Percentiles rank a stretch among this genome's conserved stretches.
Conservation (phyloP, 257 asterid genomes). For the Plantago ovata region DNA sequence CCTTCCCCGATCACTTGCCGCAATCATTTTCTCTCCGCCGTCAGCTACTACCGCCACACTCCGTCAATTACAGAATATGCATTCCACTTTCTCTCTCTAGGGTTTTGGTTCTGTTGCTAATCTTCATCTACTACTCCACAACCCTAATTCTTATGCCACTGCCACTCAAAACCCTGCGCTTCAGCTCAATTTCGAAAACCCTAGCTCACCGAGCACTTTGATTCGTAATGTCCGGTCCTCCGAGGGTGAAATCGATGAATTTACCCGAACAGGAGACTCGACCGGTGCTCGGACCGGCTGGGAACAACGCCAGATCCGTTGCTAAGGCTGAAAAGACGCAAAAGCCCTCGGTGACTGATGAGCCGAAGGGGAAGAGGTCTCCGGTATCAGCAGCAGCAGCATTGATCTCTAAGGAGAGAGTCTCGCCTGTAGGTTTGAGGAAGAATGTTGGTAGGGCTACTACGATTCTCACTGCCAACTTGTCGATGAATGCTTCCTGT, state of each 20-base stretch:
- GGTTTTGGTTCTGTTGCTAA: slow-evolving; percentile 17
- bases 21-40: slow-evolving; percentile 7
- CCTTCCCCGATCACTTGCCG: slow-evolving; percentile 38
- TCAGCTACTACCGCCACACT: slow-evolving; percentile 14
- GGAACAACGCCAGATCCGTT: slow-evolving; percentile 59
- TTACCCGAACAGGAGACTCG: slow-evolving; percentile 46
- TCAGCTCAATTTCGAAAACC: background rate
- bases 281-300: slow-evolving; percentile 72
- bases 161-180: background rate
- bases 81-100: slow-evolving; percentile 22
- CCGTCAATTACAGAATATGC: slow-evolving; percentile 12
- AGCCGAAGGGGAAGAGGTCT: slow-evolving; percentile 38
- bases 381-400: slow-evolving; percentile 17
- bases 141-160: slow-evolving; percentile 34
- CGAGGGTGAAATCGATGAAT: slow-evolving; percentile 53
- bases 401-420: slow-evolving; percentile 15
- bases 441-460: slow-evolving; percentile 37
- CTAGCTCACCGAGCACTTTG: slow-evolving; percentile 12
- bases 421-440: slow-evolving; percentile 31
- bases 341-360: slow-evolving; percentile 33
- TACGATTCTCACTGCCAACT: slow-evolving; percentile 46
- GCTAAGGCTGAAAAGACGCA: slow-evolving; percentile 38
- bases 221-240: slow-evolving; percentile 66
- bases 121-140: slow-evolving; percentile 19
- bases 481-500: slow-evolving; percentile 71